Evolutionary conservation across 441 rosid species (phyloP), one percentile per base, ranked within the genome.

Genomic region (Melastoma candidum): DNA sequence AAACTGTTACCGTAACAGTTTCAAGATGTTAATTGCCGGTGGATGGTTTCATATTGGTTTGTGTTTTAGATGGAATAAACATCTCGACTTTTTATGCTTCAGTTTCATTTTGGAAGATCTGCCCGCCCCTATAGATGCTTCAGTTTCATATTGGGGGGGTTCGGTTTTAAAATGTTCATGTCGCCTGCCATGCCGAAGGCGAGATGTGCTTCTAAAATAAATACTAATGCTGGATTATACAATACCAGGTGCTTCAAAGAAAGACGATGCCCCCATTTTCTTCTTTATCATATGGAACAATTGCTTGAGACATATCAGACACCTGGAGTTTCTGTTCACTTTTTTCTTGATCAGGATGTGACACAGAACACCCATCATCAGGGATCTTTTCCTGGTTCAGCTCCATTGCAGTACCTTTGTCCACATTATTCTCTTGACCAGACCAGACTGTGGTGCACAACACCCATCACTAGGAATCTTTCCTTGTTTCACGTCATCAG

Each of bases 311-410:
- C 56, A 50, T 26, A n/a, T 29, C 39, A 7, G 76, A 66, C 44
- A 59, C 74, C 27, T 48, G 59, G 44, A 61, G 29, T 57, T 66
- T 44, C 64, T 78, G 63, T 59, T 67, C 65, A 53, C 29, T 56
- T 61, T 46, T 64, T 47, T 71, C 69, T 44, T 24, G 68, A 53
- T 57, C 68, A 58, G 73, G 63, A 50, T 71, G 63, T 26, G 74
- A 57, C 53, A 49, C 61, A 17, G n/a, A 60, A 67, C 29, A 48
- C 70, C 32, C 63, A 57, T 54, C 67, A 47, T 60, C 68, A 26
- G 67, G 55, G 47, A 41, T 65, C 53, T 47, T 64, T 60, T 44
- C 57, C 49, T 67, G 63, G 48, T 56, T 71, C 63, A 53, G 41
- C 41, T 32, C 41, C 5, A 4, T 32, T 1, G 41, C 8, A 32